Evolutionary conservation across 1,284 basidiomycete species (phyloP).

Genomic region (Pseudozyma tsukubaensis): DNA sequence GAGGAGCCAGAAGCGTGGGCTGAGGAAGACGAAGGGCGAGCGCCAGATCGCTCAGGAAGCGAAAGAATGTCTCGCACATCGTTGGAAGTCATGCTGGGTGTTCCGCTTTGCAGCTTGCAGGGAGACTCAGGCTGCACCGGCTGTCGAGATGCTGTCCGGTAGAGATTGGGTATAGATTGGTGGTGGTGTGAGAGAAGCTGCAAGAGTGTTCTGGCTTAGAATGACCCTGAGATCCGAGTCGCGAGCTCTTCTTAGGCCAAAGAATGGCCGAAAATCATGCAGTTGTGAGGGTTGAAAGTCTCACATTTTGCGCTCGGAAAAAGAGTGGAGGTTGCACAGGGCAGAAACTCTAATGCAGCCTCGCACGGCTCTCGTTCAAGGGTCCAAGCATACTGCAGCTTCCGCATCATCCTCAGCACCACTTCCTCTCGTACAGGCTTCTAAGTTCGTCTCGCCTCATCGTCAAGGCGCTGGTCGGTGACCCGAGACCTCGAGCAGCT

Average conservation of each 20-base stretch:
- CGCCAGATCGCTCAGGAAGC: constrained; percentile 46
- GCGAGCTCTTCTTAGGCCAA: too few species aligned
- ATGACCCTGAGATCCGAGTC: too few species aligned
- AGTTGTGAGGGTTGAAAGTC: constrained; percentile 5
- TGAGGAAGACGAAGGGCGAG: constrained; percentile 33
- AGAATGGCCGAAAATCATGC: background rate
- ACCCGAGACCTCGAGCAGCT: background rate
- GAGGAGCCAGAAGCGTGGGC: constrained; percentile 38
- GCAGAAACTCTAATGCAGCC: background rate
- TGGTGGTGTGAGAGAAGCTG: too few species aligned
- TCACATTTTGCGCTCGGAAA: background rate
- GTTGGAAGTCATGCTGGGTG: constrained; percentile 54
- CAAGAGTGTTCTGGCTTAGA: too few species aligned
- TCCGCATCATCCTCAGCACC: constrained; percentile 6
- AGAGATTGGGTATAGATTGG: too few species aligned
- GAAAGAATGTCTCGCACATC: constrained; percentile 66
- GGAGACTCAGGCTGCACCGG: too few species aligned
- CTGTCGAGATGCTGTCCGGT: background rate
- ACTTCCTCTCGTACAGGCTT: background rate
- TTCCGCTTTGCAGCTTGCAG: background rate
- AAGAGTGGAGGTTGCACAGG: background rate
- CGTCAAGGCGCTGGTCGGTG: background rate
- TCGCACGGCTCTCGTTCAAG: constrained; percentile 26
- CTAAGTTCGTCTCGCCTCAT: background rate
- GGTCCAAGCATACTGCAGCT: constrained; percentile 27